Evolutionary conservation across 2,329 filamentous ascomycete genomes (phyloP), one percentile per base, ranked within the genome.

Genomic region (Alternaria infectoria): DNA sequence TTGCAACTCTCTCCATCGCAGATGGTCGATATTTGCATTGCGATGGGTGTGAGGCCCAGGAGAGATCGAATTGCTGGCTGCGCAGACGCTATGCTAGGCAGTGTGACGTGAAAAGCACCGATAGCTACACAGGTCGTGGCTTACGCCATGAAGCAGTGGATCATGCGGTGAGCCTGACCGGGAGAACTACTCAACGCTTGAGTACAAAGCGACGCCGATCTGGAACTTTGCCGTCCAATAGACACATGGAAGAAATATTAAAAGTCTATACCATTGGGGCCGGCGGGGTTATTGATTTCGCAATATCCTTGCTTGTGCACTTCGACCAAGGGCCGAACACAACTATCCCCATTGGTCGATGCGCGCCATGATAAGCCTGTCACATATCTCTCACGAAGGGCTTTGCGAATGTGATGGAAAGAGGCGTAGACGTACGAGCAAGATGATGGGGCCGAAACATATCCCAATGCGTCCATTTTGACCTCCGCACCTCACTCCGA

Each of bases 1-100:
- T 58, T 12, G 57, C 30, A 25, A 36, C 61, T 19, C 43, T 36
- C 19, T 21, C 59, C 66, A 68, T 67, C n/a, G 32, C 30, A 59
- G 17, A 19, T 43, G 36, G 30, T 51, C 49, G 49, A 32, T 32
- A 15, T 51, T 17, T 19, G 28, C 30, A 28, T 40, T 30, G 25
- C 21, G 25, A 57, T 47, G 43, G 10, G 43, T 49, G 54, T 23
- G 26, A 46, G 19, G 28, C 10, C n/a, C 36, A 60, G 43, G 23
- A 36, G 21, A 40, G 19, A 51, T 28, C 19, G 5, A 28, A 36
- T 19, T 32, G 49, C 32, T 30, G 17, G 17, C 49, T 51, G 49
- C 11, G 55, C 30, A 43, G 40, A 45, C 50, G 46, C 46, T 21
- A 30, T 17, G 30, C 19, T 25, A 49, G 9, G 56, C 56, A 58